A percentile compares a stretch with the other conserved stretches of the same genome.
phyloP scores from a whole-genome alignment of 2,329 filamentous ascomycete genomes.

The Amphichorda felina region DNA sequence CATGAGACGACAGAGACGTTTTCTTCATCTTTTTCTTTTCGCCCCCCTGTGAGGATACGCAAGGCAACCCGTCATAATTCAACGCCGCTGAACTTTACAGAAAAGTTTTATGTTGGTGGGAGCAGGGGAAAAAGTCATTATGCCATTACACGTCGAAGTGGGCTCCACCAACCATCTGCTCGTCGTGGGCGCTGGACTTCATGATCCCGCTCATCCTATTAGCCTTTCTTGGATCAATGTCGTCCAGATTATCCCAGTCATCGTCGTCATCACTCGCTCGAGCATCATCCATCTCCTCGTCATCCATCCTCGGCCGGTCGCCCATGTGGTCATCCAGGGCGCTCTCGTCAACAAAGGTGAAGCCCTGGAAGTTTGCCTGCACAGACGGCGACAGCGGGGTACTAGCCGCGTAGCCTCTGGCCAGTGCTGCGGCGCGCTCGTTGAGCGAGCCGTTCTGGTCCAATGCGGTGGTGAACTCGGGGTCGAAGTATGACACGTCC shows the following conservation, averaged over 20 bases:
- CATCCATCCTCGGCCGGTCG: constrained; percentile 35
- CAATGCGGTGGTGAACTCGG: constrained; percentile 92
- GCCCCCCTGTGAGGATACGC: background rate
- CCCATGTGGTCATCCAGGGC: constrained; percentile 79
- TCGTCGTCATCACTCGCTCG: constrained; percentile 22
- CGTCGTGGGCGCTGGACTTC: constrained; percentile 44
- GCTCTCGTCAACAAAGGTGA: constrained; percentile 98
- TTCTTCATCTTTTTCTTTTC: background rate
- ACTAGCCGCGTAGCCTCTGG: constrained; percentile 74
- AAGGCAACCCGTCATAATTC: background rate
- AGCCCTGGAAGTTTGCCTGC: constrained; percentile 96
- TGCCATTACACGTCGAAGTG: constrained; percentile 49
- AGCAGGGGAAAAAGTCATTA: background rate
- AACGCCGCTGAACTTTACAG: background rate
- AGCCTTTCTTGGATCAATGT: constrained; percentile 35
- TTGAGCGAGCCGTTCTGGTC: constrained; percentile 82
- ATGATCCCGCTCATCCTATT: constrained; percentile 56
- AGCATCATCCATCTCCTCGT: constrained; percentile 51
- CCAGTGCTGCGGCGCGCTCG: constrained; percentile 76
- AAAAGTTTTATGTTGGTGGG: background rate
- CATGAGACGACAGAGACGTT: background rate
- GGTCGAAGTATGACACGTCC: constrained; percentile 96
- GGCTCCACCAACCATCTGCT: constrained; percentile 49
- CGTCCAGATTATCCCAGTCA: constrained; percentile 48
- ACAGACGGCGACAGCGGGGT: constrained; percentile 91